These are phyloP conservation scores for Endoconidiophora polonica DNA, from an alignment of 2,329 filamentous ascomycete species.

Conservation along the genomic window DNA sequence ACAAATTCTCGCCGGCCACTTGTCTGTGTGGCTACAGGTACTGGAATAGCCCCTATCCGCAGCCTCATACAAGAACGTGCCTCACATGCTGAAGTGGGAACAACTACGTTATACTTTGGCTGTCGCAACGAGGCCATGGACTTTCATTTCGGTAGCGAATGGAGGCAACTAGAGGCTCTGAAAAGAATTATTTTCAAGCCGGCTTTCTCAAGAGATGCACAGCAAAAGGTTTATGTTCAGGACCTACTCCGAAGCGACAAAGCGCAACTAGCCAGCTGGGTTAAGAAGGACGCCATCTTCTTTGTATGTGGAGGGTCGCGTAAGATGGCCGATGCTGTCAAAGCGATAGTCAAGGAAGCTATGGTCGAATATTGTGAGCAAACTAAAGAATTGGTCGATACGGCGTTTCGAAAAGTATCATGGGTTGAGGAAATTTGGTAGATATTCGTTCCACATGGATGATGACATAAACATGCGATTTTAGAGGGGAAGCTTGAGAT, in stretches of 20 bases:
- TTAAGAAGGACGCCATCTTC: constrained; percentile 29
- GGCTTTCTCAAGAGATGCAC: constrained; percentile 32
- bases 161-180: constrained; percentile 26
- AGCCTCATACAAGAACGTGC: constrained; percentile 67
- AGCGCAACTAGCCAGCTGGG: constrained; percentile 18
- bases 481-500: neutral
- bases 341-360: constrained; percentile 32
- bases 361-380: constrained; percentile 24
- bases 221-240: constrained; percentile 29
- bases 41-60: constrained; percentile 71
- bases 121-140: constrained; percentile 60
- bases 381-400: constrained; percentile 24
- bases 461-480: neutral
- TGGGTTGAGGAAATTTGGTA: constrained; percentile 48
- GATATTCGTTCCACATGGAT: neutral
- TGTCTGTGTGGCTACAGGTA: constrained; percentile 69
- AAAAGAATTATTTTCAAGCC: constrained; percentile 22
- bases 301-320: constrained; percentile 40
- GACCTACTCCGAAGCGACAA: constrained; percentile 22
- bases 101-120: constrained; percentile 59
- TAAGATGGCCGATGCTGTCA: constrained; percentile 40
- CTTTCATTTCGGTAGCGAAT: constrained; percentile 69
- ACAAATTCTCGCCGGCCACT: constrained; percentile 37
- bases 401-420: constrained; percentile 21
- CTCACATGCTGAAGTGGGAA: constrained; percentile 8